Conservation (phyloP, 139 green algal species). For the Chlamydomonas sp. region DNA sequence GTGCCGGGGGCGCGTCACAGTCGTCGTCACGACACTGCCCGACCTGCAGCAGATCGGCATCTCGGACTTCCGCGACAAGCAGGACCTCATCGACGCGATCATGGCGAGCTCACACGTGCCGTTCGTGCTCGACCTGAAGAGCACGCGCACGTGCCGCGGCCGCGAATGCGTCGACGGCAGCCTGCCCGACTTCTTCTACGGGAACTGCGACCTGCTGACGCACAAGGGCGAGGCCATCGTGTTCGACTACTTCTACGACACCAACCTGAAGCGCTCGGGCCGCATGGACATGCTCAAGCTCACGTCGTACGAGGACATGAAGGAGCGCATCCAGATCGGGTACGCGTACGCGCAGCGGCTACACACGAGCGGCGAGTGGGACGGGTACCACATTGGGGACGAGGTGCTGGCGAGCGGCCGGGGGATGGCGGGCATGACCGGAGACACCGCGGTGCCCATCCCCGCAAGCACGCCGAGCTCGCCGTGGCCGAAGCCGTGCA, state of each 20-base stretch:
- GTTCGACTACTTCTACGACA: constrained; percentile 38
- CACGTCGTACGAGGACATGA: constrained; percentile 20
- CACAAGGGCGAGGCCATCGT: constrained; percentile 21
- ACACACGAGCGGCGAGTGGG: constrained; percentile 19
- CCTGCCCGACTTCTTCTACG: constrained; percentile 47
- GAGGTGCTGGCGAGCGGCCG: too few relatives aligned
- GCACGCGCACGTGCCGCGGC: constrained; percentile 28
- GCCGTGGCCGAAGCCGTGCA: too few relatives aligned
- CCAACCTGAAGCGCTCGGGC: constrained; percentile 24
- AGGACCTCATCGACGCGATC: constrained; percentile 40
- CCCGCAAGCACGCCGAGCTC: too few relatives aligned
- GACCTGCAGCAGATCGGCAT: constrained; percentile 34
- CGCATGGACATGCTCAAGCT: constrained; percentile 20
- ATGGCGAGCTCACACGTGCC: constrained; percentile 46
- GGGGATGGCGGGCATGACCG: too few relatives aligned
- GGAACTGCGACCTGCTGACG: constrained; percentile 45
- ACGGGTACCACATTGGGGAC: too few relatives aligned
- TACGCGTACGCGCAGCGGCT: constrained; percentile 29
- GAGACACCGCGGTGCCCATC: too few relatives aligned
- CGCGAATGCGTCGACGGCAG: constrained; percentile 42
- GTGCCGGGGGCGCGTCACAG: constrained; percentile 29
- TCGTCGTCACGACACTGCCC: constrained; percentile 39
- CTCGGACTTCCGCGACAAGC: constrained; percentile 37
- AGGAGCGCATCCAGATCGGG: constrained; percentile 32
- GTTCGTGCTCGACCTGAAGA: constrained; percentile 40